phyloP scores from a whole-genome alignment of 352 stramenopile species.

The Aphanomyces astaci region DNA sequence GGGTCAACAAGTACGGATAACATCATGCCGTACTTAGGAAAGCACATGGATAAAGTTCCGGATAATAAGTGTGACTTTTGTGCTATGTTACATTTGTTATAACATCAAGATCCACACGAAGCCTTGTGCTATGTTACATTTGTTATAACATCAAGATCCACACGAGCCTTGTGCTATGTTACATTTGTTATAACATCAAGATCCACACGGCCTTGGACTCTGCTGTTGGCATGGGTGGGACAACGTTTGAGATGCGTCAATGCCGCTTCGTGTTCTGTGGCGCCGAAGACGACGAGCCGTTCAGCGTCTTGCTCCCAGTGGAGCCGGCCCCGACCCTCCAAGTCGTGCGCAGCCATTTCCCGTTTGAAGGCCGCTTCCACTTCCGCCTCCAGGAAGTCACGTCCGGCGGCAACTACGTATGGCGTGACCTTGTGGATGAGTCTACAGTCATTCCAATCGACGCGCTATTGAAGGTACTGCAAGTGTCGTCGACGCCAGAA shows the following conservation, averaged over 20 bases:
- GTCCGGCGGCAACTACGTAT: constrained; percentile 45
- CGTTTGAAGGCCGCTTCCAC: constrained; percentile 65
- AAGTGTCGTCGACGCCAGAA: constrained; percentile 33
- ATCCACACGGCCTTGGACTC: no score
- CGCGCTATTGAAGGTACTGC: constrained; percentile 68
- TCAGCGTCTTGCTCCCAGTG: constrained; percentile 53
- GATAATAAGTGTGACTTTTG: no score
- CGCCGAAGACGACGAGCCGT: constrained; percentile 42
- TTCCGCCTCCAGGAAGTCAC: constrained; percentile 61
- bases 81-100: no score
- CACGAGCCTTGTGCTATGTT: no score
- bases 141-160: no score
- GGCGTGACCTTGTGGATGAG: constrained; percentile 63
- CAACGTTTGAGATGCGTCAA: background rate
- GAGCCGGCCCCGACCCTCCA: constrained; percentile 41
- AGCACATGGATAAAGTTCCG: no score
- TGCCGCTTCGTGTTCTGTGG: constrained; percentile 21
- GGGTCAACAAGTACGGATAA: background rate
- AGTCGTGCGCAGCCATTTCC: constrained; percentile 61
- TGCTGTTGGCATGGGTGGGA: background rate
- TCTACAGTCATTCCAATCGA: constrained; percentile 38
- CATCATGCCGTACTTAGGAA: no score
- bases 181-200: no score
- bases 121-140: no score
- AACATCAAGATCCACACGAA: no score